A percentile compares a stretch with the other conserved stretches of the same genome.
phyloP scores from a whole-genome alignment of 805 yeast genomes.

The Teunomyces panamensis region DNA sequence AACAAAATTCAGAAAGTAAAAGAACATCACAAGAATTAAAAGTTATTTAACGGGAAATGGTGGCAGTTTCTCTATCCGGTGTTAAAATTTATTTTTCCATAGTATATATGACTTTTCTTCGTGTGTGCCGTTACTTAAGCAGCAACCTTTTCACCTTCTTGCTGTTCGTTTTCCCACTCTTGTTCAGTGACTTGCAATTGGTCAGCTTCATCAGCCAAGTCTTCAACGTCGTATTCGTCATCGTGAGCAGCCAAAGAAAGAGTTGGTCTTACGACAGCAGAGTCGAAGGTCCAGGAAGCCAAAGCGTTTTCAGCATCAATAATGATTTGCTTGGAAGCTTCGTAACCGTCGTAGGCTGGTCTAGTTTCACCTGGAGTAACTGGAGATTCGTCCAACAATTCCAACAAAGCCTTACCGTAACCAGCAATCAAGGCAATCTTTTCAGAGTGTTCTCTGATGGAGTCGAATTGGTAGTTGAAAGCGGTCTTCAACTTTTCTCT shows the following conservation, averaged over 20 bases:
- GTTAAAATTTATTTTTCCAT: conserved; percentile 1
- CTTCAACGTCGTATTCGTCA: conserved; percentile 39
- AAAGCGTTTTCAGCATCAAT: conserved; percentile 95
- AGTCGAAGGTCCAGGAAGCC: conserved; percentile 94
- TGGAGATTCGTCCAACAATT: conserved; percentile 92
- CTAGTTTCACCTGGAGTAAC: conserved; percentile 99
- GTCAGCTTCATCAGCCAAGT: conserved; percentile 43
- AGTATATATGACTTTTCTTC: conserved; percentile 4
- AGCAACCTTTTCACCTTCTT: conserved; percentile 17
- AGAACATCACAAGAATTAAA: conserved; percentile 15
- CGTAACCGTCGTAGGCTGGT: conserved; percentile 97
- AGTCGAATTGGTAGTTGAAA: conserved; percentile 94
- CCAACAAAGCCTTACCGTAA: conserved; percentile 95
- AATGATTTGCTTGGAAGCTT: conserved; percentile 96
- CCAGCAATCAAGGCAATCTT: conserved; percentile 97
- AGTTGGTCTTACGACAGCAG: conserved; percentile 92
- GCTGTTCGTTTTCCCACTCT: conserved; percentile 36
- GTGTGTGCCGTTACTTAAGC: conserved; percentile 14
- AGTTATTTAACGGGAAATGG: conserved; percentile 6
- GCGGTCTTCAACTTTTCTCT: conserved; percentile 98
- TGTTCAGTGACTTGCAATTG: conserved; percentile 55
- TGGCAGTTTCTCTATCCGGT: background rate
- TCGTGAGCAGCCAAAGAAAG: conserved; percentile 71
- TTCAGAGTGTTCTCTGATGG: conserved; percentile 91
- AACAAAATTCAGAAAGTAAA: conserved; percentile 9